These are phyloP conservation scores for Chloranthus sessilifolius DNA, from an alignment of 164 flowering plant species.

Conservation along the genomic window DNA sequence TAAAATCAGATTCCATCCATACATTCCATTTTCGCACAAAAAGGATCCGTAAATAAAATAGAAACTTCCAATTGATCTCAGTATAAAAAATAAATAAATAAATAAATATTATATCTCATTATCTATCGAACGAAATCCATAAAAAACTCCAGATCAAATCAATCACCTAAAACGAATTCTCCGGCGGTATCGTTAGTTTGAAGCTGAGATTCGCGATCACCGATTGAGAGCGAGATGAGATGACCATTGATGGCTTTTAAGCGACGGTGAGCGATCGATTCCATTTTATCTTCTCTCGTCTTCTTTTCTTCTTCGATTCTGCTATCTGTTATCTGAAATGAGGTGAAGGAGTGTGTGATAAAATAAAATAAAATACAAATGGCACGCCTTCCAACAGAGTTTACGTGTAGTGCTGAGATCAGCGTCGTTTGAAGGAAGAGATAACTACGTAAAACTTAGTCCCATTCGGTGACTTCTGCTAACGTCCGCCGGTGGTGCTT, in stretches of 20 bases:
- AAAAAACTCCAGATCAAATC: neutral
- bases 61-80: neutral
- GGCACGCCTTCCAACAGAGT: slow-evolving; percentile 1
- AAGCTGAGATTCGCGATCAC: slow-evolving; percentile 13
- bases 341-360: neutral
- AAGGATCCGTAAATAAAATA: neutral
- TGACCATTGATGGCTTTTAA: slow-evolving; percentile 32
- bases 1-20: neutral
- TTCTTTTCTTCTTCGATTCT: neutral
- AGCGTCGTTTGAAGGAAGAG: no score
- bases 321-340: neutral
- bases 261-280: slow-evolving; percentile 32
- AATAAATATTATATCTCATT: neutral
- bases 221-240: slow-evolving; percentile 15
- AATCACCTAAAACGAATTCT: slow-evolving; percentile 30
- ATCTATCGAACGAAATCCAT: neutral
- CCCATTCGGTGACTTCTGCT: no score
- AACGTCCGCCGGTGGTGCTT: no score
- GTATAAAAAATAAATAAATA: neutral
- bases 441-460: no score
- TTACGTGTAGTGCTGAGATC: no score
- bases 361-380: no score
- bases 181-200: slow-evolving; percentile 22
- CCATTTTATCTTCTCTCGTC: slow-evolving; percentile 16
- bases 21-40: neutral